Evolutionary conservation across 441 rosid species (phyloP), one percentile per base, ranked within the genome.

Genomic region (Raphanus hybrid): DNA sequence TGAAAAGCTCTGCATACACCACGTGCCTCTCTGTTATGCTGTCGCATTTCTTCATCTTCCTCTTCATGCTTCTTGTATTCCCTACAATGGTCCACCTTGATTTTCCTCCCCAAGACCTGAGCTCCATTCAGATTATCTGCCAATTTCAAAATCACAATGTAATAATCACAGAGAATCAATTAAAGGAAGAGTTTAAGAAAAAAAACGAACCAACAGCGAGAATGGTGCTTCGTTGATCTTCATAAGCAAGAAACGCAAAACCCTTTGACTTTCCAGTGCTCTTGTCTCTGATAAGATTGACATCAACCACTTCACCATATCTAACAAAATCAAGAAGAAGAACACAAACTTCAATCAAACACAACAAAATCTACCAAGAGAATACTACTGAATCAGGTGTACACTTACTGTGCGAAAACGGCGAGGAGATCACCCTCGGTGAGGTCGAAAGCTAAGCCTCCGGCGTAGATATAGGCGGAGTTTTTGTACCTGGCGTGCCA

Each of bases 401-500:
- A 32, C 11, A 75, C 84, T 83, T 82, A 95, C 97, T 93, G 98
- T 11, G 98, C 82, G 71, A 93, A 95, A 65, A 95, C 88, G 14
- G 99, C 96, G 57, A 95, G 97, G 78, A 95, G 91, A 80, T 95
- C 99, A 52, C 98, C 98, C 80, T 93, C 98, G 9, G 97, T 93
- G 84, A 93, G 98, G 37, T 93, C 97, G 73, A 82, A 95, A 6
- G 99, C 92, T 63, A 95, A 80, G 74, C 97, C 95, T 10, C 98
- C 98, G 20, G 88, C 90, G 76, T 64, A 93, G 37, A 95, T 73
- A 64, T 93, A 91, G 2, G 98, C 97, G 1, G 98, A 95, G 15
- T 87, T 86, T 81, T 88, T 95, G 87, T 91, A 93, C 84, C 87
- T 91, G 73, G 97, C 90, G 37, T 95, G 99, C 99, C 98, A 95